Evolutionary conservation across 768 basidiomycete genomes (phyloP).

Genomic region (Agaricus sinodeliciosus): DNA sequence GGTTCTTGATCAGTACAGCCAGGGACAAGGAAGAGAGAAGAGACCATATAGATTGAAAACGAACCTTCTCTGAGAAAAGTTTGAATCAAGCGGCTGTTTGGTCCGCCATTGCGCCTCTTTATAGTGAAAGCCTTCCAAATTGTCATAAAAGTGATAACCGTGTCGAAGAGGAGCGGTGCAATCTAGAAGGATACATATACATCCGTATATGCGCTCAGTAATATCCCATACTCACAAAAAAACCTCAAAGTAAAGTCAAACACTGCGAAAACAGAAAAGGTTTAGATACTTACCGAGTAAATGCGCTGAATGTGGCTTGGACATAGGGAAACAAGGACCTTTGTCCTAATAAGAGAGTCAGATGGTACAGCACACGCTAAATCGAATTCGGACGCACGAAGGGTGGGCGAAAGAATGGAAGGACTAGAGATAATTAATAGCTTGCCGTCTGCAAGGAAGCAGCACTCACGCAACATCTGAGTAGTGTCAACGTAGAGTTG

Average conservation of each 20-base stretch:
- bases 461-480: constrained; percentile 63
- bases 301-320: constrained; percentile 79
- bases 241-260: constrained; percentile 29
- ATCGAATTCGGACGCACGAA: constrained; percentile 32
- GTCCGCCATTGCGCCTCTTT: constrained; percentile 65
- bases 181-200: constrained; percentile 38
- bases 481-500: constrained; percentile 76
- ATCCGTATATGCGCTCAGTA: background rate
- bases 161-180: constrained; percentile 76
- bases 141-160: constrained; percentile 75
- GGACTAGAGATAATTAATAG: constrained; percentile 32
- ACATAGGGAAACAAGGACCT: constrained; percentile 77
- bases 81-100: constrained; percentile 74
- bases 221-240: constrained; percentile 41
- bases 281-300: constrained; percentile 51
- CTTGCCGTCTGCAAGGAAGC: background rate
- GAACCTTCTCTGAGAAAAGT: constrained; percentile 79
- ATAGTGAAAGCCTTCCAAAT: constrained; percentile 75
- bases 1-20: background rate
- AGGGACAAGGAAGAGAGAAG: background rate
- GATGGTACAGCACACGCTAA: background rate
- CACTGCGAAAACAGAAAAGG: constrained; percentile 8
- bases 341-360: constrained; percentile 24
- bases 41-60: background rate
- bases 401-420: constrained; percentile 60